phyloP scores from a whole-genome alignment of 768 basidiomycete genomes.

The Obba rivulosa region DNA sequence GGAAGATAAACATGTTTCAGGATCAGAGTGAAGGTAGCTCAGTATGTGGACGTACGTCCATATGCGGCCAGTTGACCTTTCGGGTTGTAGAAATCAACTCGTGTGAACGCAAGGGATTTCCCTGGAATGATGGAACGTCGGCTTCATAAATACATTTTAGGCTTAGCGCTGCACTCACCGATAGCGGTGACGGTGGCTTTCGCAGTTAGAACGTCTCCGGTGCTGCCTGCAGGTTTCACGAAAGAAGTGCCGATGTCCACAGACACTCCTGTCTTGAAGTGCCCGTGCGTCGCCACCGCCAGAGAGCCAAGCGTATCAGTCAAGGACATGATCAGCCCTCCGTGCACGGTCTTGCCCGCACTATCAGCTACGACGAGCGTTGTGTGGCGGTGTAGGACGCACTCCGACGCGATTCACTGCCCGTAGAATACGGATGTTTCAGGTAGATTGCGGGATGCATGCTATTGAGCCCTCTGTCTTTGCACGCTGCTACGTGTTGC shows the following conservation, averaged over 20 bases:
- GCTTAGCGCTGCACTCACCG: slow-evolving; percentile 34
- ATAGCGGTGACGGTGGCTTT: slow-evolving; percentile 66
- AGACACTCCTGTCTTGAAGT: slow-evolving; percentile 85
- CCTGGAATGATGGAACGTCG: slow-evolving; percentile 34
- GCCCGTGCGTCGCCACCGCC: slow-evolving; percentile 75
- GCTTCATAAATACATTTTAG: too few relatives aligned
- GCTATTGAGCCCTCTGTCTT: not conserved
- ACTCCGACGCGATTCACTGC: slow-evolving; percentile 83
- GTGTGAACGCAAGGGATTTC: slow-evolving; percentile 74
- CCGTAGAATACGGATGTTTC: not conserved
- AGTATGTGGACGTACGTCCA: slow-evolving; percentile 52
- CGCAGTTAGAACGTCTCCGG: slow-evolving; percentile 61
- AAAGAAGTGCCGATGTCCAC: slow-evolving; percentile 78
- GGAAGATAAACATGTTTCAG: too few relatives aligned
- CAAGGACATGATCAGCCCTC: slow-evolving; percentile 74
- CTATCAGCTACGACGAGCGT: not conserved
- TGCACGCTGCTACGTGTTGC: not conserved
- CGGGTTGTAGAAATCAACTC: slow-evolving; percentile 67
- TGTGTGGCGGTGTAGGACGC: slow-evolving; percentile 2
- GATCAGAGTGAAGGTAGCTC: not conserved
- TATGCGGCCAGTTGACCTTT: slow-evolving; percentile 73
- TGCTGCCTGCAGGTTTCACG: slow-evolving; percentile 67
- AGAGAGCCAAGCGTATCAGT: slow-evolving; percentile 84
- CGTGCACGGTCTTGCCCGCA: slow-evolving; percentile 53
- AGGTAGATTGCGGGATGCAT: not conserved